Base-by-base conservation (phyloP, 805 yeast species). In the Brettanomyces anomalus region DNA sequence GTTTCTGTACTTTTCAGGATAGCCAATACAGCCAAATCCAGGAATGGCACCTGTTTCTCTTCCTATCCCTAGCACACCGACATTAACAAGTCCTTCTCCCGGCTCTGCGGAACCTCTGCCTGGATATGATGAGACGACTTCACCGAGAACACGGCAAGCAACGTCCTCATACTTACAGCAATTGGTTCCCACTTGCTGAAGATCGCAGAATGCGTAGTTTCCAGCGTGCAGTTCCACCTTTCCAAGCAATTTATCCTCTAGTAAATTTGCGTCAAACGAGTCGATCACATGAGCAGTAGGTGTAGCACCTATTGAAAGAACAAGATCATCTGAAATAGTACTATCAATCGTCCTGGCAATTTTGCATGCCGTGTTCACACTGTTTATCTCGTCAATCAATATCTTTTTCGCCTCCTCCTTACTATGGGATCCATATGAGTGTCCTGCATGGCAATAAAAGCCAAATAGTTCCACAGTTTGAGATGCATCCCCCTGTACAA, bases 391-490 rank as follows among this genome's bases (percentile, higher is more conserved):
- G 20, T 71, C 71, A n/a, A 72, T 39, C 31, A 85, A 58, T 33
- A 60, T 66, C 3, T 53, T 54, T 41, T 68, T 68, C 0, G 85
- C 84, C 26, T 68, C 69, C 1, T 65, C 65, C 24, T 62, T 56
- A 15, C 68, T 59, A 5, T 61, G 58, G 0, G 81, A 65, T 1
- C 64, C 63, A 53, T 85, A 85, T 0, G 89, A 79, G 54, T 80
- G 85, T 2, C 94, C 94, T 1, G 87, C 85, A 62, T 85, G 93
- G 33, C 84, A 79, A 58, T 85, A 85, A 51, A 84, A 75, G 0
- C 94, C 94, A 52, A 66, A 76, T 14, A 83, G 45, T 8, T 70
- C 64, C 10, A 79, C 66, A 33, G 58, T 48, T 1, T 63, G 51
- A 11, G 51, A 46, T 13, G 55, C 49, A 4, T 48, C 49, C 7